Evolutionary conservation across 2,329 filamentous ascomycete genomes (phyloP).

Genomic region (Sarocladium kiliense): DNA sequence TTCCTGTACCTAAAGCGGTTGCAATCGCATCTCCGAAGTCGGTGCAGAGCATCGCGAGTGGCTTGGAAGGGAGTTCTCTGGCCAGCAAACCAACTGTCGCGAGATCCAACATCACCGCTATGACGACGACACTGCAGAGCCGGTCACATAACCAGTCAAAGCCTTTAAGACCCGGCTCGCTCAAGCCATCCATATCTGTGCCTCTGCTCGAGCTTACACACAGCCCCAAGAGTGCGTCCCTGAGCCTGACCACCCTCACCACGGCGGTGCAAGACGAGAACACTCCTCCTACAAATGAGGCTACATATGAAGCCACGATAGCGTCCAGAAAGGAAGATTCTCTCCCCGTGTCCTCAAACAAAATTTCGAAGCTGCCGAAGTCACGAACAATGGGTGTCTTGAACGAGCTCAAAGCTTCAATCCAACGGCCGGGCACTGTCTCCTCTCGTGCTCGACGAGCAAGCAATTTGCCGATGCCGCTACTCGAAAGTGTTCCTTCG

Average conservation of each 20-base stretch:
- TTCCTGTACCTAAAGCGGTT: background rate
- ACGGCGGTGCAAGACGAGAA: conserved; percentile 23
- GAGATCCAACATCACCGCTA: too few species aligned
- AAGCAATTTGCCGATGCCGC: conserved; percentile 1
- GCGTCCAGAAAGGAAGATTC: background rate
- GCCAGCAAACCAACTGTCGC: too few species aligned
- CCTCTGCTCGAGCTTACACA: background rate
- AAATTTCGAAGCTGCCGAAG: conserved; percentile 29
- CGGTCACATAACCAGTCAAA: background rate
- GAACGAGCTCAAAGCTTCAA: conserved; percentile 38
- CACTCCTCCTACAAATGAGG: conserved; percentile 12
- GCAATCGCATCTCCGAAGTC: too few species aligned
- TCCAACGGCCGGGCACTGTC: conserved; percentile 29
- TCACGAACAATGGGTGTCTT: conserved; percentile 41
- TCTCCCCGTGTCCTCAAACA: background rate
- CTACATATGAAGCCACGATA: background rate
- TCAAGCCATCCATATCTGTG: background rate
- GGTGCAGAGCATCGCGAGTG: too few species aligned
- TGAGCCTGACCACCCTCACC: conserved; percentile 11
- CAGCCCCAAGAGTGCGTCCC: conserved; percentile 12
- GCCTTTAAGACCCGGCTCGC: background rate
- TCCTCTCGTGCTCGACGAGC: conserved; percentile 14
- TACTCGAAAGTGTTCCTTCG: conserved; percentile 10
- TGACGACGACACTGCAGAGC: background rate
- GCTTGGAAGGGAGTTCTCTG: too few species aligned